Evolutionary conservation across 371 early-diverging fungal genomes (phyloP).

Genomic region (Mucor plumbeus): DNA sequence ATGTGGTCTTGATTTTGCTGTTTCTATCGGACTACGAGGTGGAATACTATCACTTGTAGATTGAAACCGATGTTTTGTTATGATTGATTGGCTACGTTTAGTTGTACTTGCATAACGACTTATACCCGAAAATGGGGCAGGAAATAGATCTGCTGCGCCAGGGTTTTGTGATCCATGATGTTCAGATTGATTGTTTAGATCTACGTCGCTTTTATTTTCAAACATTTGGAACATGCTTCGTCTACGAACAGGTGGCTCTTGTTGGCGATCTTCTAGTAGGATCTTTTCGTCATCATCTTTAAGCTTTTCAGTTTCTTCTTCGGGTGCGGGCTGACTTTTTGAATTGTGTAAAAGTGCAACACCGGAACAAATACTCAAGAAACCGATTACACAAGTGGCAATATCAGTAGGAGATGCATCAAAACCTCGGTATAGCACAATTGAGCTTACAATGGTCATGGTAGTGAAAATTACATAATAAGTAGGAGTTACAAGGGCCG

Average conservation of each 20-base stretch:
- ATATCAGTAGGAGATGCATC: constrained; percentile 78
- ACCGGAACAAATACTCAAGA: constrained; percentile 80
- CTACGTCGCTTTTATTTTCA: constrained; percentile 30
- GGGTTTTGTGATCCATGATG: constrained; percentile 26
- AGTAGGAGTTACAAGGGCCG: constrained; percentile 89
- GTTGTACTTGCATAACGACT: constrained; percentile 40
- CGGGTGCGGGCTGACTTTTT: constrained; percentile 25
- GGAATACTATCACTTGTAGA: neutral
- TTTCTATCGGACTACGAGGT: neutral
- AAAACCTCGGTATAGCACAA: constrained; percentile 89
- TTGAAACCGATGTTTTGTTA: constrained; percentile 7
- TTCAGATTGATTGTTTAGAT: constrained; percentile 21
- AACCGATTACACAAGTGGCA: constrained; percentile 87
- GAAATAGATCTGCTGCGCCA: constrained; percentile 40
- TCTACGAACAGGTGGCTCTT: constrained; percentile 9
- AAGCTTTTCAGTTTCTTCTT: neutral
- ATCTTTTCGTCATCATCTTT: constrained; percentile 20
- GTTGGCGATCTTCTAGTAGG: constrained; percentile 7
- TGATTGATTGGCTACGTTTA: constrained; percentile 26
- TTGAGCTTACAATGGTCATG: constrained; percentile 88
- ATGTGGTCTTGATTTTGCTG: constrained; percentile 9
- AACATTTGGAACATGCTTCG: constrained; percentile 37
- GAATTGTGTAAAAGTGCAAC: constrained; percentile 51
- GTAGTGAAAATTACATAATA: constrained; percentile 96
- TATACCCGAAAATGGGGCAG: constrained; percentile 41